Base-by-base conservation (phyloP, 805 yeast species). In the Schwanniomyces polymorphus region DNA sequence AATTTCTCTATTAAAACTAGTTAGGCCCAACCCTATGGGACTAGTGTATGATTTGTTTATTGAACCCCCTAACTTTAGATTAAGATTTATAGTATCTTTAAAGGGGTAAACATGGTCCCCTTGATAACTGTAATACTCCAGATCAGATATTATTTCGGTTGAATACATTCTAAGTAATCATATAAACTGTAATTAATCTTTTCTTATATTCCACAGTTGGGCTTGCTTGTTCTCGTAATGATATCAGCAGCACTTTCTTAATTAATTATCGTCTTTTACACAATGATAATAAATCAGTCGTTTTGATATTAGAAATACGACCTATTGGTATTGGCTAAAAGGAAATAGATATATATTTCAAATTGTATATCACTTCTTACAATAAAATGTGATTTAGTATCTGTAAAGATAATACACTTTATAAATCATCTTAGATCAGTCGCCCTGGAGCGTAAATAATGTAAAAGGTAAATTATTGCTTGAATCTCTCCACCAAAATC, bases 41-140 rank as follows among this genome's bases (percentile, higher is more conserved):
- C 42, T 38, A 12, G 41, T 12, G 10, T 28, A 28, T 9, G 21
- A 11, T 27, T 17, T 18, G 6, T 38, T 40, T 16, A 17, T 17
- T 5, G 42, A 4, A 4, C 37, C 38, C 4, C 46, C 46, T 11
- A 43, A 23, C 25, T 43, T 43, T 6, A 43, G 42, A 25, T 38
- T 43, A 12, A 43, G 37, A 27, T 43, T 43, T 7, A 43, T 43
- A n/a, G 35, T 34, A 16, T 43, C 46, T 28, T 38, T 43, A 12
- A 43, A 38, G 10, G 46, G 46, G 28, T 37, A 21, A 7, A 16
- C 21, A 14, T 16, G 33, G n/a, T 43, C 46, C 38, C 38, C 46
- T 14, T 43, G 42, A 16, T 21, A 12, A 14, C 7, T 16, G 18
- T 16, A 27, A 16, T 23, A 37, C 18, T 43, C 46, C 12, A 27